Conservation (phyloP, 2,329 filamentous ascomycete genomes). For the Sporothrix brunneoviolacea region DNA sequence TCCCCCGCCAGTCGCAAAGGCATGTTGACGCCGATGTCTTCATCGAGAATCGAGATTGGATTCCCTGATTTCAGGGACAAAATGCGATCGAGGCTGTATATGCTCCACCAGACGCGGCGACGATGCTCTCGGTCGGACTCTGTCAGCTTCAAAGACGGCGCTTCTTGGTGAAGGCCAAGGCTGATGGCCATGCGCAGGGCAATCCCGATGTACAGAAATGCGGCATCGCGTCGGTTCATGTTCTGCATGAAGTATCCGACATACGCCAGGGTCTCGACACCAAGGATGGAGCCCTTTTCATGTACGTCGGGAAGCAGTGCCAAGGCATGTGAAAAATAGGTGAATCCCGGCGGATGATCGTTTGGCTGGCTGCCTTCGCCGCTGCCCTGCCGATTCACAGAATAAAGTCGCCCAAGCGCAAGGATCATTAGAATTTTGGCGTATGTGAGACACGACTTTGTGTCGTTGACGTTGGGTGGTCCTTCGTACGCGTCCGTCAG, state of each 20-base stretch:
- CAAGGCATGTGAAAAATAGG: constrained; percentile 46
- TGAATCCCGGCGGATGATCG: constrained; percentile 44
- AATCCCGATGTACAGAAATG: constrained; percentile 47
- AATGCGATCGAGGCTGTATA: constrained; percentile 49
- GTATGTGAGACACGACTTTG: constrained; percentile 41
- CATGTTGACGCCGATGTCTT: constrained; percentile 42
- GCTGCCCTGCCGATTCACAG: constrained; percentile 46
- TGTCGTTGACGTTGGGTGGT: constrained; percentile 35
- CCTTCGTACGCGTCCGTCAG: constrained; percentile 38
- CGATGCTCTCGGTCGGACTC: constrained; percentile 40
- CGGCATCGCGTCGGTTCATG: constrained; percentile 47
- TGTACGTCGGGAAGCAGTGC: constrained; percentile 48
- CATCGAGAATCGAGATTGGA: constrained; percentile 47
- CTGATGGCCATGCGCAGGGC: constrained; percentile 52
- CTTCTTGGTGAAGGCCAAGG: constrained; percentile 49
- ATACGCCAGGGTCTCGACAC: constrained; percentile 48
- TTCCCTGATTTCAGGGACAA: constrained; percentile 48
- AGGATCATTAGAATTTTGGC: constrained; percentile 47
- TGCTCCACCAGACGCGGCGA: constrained; percentile 49
- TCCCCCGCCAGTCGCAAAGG: constrained; percentile 31
- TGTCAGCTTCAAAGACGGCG: constrained; percentile 30
- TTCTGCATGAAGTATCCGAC: constrained; percentile 53
- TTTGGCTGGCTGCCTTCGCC: not conserved
- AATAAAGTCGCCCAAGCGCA: constrained; percentile 51
- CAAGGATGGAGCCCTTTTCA: constrained; percentile 47